Evolutionary conservation across 371 early-diverging fungal genomes (phyloP), one percentile per base, ranked within the genome.

Genomic region (Nematocida major): DNA sequence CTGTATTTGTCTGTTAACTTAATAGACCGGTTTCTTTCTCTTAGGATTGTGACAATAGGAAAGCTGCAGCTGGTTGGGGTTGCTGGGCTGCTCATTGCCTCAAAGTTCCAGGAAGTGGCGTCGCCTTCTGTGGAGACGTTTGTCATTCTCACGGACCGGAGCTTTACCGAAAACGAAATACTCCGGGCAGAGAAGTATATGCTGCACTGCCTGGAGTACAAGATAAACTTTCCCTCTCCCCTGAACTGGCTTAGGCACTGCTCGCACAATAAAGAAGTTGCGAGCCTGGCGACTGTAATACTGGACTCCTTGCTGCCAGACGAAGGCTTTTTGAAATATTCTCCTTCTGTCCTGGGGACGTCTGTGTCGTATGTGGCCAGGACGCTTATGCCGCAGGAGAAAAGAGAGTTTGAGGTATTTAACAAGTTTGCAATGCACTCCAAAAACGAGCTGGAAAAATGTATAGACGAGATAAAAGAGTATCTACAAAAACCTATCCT

Each of bases 1-100:
- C 86, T 98, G 7, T 95, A 89, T 81, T 81, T 96, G 66, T 86
- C 94, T 24, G 90, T 96, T 65, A 94, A 94, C 86, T 87, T 97
- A 48, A 88, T 97, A 53, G 99, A 98, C 81, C 89, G 97, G 18
- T 95, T 96, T 85, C 87, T 99, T 24, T 91, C 93, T 26, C 79
- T 82, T 50, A 90, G 93, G 38, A 86, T 87, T 1, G 91, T 95
- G 0, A 88, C 90, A 0, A 79, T 92, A 32, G 86, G 86, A 54
- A 95, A 94, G 80, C 88, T 97, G 13, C 96, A 97, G 82, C 87
- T 96, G 13, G 94, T 96, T n/a, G 98, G 96, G 1, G 87, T 94
- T 47, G 89, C 94, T 0, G 88, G 92, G 0, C 80, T 96, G 68
- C 90, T 93, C 77, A 88, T 97, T 66, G 94, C 99, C 0, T 85